phyloP scores from a whole-genome alignment of 352 stramenopile species.

The Phytophthora sp. region DNA sequence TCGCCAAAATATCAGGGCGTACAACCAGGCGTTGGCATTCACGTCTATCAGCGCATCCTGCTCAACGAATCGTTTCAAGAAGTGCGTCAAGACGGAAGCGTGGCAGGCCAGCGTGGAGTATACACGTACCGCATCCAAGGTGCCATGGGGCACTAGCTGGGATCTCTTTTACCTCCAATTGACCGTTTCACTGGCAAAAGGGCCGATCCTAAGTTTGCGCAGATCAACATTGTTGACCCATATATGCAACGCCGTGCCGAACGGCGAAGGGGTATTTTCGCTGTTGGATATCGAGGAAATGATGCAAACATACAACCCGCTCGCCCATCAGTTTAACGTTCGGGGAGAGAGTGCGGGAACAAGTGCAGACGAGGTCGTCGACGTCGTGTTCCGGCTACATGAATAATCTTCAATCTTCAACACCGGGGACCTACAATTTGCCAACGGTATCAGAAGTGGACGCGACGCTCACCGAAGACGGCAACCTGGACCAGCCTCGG shows the following conservation, averaged over 20 bases:
- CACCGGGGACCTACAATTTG: conserved; percentile 10
- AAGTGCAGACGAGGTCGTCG: neutral
- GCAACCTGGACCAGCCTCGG: neutral
- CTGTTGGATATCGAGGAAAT: conserved; percentile 5
- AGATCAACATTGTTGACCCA: conserved; percentile 20
- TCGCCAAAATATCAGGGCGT: neutral
- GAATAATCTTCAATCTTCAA: neutral
- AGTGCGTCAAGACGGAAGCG: neutral
- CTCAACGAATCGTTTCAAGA: neutral
- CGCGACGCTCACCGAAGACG: neutral
- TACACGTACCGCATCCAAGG: conserved; percentile 9
- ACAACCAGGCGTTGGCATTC: neutral
- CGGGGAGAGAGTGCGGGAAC: conserved; percentile 2
- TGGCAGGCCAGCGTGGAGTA: neutral
- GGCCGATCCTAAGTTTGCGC: conserved; percentile 10
- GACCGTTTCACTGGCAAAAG: neutral
- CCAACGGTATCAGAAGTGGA: conserved; percentile 7
- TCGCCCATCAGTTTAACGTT: conserved; percentile 3
- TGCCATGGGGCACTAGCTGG: conserved; percentile 1
- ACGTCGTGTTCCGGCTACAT: neutral
- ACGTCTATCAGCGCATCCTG: neutral
- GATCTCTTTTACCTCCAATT: neutral
- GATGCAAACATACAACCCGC: conserved; percentile 26
- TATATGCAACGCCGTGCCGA: conserved; percentile 1
- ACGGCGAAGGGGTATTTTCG: neutral